These are phyloP conservation scores for Eucalyptus leucophloia DNA, from an alignment of 345 rosid genomes.

Conservation along the genomic window DNA sequence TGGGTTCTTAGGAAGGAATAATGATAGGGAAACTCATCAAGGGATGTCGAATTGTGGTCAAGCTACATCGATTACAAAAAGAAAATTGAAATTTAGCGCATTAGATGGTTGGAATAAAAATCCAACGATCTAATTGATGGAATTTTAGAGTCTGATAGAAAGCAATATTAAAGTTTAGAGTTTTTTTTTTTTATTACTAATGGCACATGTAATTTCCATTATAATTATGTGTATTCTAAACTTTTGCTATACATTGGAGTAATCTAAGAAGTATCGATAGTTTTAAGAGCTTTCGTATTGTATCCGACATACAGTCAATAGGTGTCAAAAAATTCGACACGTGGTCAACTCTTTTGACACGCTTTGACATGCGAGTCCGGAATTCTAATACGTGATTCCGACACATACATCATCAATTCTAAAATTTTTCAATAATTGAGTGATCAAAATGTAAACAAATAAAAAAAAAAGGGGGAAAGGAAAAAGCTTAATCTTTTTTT, in stretches of 20 bases:
- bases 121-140: not conserved
- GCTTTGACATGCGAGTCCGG: accelerated
- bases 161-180: not conserved
- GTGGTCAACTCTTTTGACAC: accelerated
- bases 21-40: not conserved
- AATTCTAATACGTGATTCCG: accelerated
- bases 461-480: too few species aligned
- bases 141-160: too few species aligned
- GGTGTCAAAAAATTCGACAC: accelerated
- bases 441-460: too few species aligned
- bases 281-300: accelerated
- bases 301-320: accelerated
- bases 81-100: not conserved
- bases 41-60: not conserved
- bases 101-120: not conserved
- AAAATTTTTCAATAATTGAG: too few species aligned
- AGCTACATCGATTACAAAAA: not conserved
- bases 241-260: too few species aligned
- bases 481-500: too few species aligned
- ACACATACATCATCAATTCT: accelerated
- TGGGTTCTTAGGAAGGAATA: not conserved
- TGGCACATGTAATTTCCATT: not conserved
- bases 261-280: too few species aligned
- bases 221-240: too few species aligned
- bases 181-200: too few species aligned